These are phyloP conservation scores for Blastobotrys elegans DNA, from an alignment of 1,139 yeast species.

Conservation along the genomic window DNA sequence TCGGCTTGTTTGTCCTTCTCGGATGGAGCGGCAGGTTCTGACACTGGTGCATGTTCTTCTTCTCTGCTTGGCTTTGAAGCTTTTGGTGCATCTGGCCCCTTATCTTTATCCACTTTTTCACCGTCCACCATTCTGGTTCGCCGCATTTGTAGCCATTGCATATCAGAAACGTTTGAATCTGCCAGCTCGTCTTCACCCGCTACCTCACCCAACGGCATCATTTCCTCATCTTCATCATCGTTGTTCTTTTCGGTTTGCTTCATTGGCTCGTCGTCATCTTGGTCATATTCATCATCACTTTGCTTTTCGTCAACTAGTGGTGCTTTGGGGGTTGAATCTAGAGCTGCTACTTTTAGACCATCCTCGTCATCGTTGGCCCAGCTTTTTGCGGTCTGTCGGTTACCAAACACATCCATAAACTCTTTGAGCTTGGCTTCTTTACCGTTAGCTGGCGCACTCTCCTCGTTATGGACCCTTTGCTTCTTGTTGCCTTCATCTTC, in stretches of 20 bases:
- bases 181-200: slow-evolving; percentile 14
- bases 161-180: slow-evolving; percentile 52
- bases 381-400: slow-evolving; percentile 55
- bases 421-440: slow-evolving; percentile 67
- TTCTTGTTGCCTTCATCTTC: slow-evolving; percentile 52
- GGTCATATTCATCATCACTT: slow-evolving; percentile 30
- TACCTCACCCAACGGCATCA: slow-evolving; percentile 12
- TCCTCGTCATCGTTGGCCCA: slow-evolving; percentile 75
- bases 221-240: slow-evolving; percentile 20
- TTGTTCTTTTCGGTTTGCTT: slow-evolving; percentile 19
- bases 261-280: slow-evolving; percentile 25
- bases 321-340: slow-evolving; percentile 12
- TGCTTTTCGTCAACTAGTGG: slow-evolving; percentile 19
- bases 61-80: slow-evolving; percentile 17
- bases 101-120: slow-evolving; percentile 10
- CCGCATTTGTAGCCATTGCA: slow-evolving; percentile 83
- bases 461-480: slow-evolving; percentile 32
- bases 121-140: slow-evolving; percentile 66
- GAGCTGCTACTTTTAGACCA: slow-evolving; percentile 22
- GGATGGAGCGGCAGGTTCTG: slow-evolving; percentile 20
- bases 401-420: slow-evolving; percentile 78
- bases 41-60: slow-evolving; percentile 13
- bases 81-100: slow-evolving; percentile 15
- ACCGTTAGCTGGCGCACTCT: slow-evolving; percentile 6
- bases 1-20: slow-evolving; percentile 45